Evolutionary conservation across 768 basidiomycete genomes (phyloP), one percentile per base, ranked within the genome.

Genomic region (Termitomyces sp.): DNA sequence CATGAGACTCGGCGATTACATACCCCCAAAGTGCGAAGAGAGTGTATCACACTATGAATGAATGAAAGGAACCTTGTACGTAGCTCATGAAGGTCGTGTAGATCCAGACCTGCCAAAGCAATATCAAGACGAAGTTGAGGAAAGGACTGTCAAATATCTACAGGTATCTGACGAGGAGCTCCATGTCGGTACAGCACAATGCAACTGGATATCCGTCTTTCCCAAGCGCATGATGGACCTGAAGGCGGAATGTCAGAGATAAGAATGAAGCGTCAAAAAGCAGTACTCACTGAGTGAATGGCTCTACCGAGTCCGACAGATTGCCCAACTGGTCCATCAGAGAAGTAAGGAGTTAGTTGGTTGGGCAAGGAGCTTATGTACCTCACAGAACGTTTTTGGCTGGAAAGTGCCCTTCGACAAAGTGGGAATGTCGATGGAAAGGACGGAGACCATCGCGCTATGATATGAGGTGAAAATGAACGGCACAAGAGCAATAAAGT

Each of bases 121-220:
- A 19, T 24, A 24, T 42, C 11, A 30, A 41, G 38, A 11, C 19
- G 15, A 30, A 15, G 3, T 14, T 53, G 5, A 32, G 5, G 17
- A 28, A 37, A 34, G 8, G 30, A 30, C 43, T 17, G 34, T 45
- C n/a, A 22, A 44, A 42, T 40, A 68, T 83, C 60, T 65, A 85
- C 87, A 85, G 45, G 74, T 78, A 60, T 82, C 78, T 6, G 79
- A 77, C 37, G 79, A 76, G 14, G 81, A 71, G 26, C 74, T 77
- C 79, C 83, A 87, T 28, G 84, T 88, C 1, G 87, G 86, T 40
- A 88, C 74, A 17, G 81, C 81, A 69, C 87, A 87, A 53, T 83
- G 76, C 37, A 88, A 71, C 22, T 81, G 76, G 37, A 87, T 71
- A 22, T 78, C 68, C 9, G 72, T 69, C 56, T 64, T 72, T 28